Base-by-base conservation (phyloP, 306 rosid species). In the Medicago arabica region DNA sequence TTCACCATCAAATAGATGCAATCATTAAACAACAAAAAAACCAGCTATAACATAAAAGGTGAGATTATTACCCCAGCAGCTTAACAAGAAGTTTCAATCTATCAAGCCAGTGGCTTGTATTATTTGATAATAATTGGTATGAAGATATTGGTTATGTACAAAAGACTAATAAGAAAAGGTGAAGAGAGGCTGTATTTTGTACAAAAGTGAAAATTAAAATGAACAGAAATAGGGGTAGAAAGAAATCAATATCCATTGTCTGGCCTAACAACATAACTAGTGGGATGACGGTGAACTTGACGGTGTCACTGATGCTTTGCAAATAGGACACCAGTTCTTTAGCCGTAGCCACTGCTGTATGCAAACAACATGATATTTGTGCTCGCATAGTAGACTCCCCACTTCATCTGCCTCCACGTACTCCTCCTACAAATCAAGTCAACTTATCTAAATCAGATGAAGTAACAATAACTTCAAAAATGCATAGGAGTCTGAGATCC, bases 271-370 rank as follows among this genome's bases (percentile, higher is more conserved):
- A 81, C 69, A 69, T 54, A 80, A 31, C 76, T 77, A 85, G 62
- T 83, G 50, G 69, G 92, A 71, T 21, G 86, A 62, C 9, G 78
- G 64, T 19, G 88, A 60, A 19, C 75, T 77, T 21, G 89, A 72
- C 14, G 70, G 72, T 57, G 83, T 83, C 44, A 78, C 88, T 1
- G 93, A 74, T 34, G 94, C 90, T 88, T 92, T 96, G 87, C 99
- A 96, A 78, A 92, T 85, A 21, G 99, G 99, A 81, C 99, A 96
- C 98, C 99, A 96, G 74, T 90, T 96, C 96, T 96, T 96, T 31
- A 88, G 70, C 81, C 88, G 83, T 72, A 96, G 80, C 99, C 99
- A 96, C 40, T 92, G 94, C 71, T 88, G 92, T 84, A 92, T 71
- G 82, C 99, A 96, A 21, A 4, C 85, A 25, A 34, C 62, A 72